phyloP scores from a whole-genome alignment of 2,329 filamentous ascomycete species.

The Fusarium guadeloupense region DNA sequence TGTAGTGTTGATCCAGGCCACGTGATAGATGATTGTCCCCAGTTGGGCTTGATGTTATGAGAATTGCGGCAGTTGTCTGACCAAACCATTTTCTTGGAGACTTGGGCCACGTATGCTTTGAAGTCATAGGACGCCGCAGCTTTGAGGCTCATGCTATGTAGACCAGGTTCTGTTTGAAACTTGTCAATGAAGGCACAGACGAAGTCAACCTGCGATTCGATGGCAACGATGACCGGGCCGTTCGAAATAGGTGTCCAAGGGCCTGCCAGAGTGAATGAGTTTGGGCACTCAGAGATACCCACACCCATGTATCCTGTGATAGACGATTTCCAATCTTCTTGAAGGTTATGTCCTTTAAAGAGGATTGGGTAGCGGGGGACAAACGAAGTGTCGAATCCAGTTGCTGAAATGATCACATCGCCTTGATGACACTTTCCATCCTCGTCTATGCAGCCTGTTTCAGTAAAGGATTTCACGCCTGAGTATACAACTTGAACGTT shows the following conservation, averaged over 20 bases:
- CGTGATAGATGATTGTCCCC: constrained; percentile 25
- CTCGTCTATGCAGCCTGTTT: constrained; percentile 11
- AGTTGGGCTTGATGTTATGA: constrained; percentile 22
- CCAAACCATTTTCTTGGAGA: constrained; percentile 27
- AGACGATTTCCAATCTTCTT: constrained; percentile 11
- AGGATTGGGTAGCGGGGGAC: constrained; percentile 9
- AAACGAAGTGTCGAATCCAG: constrained; percentile 17
- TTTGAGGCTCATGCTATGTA: constrained; percentile 17
- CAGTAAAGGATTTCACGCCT: constrained; percentile 1
- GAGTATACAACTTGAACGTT: constrained; percentile 4
- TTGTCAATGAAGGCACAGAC: constrained; percentile 28
- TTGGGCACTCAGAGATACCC: constrained; percentile 13
- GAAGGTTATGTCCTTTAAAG: constrained; percentile 11
- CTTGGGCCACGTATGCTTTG: constrained; percentile 18
- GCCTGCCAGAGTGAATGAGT: constrained; percentile 15
- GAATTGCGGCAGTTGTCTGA: constrained; percentile 22
- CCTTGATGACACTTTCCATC: neutral
- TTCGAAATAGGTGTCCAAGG: constrained; percentile 20
- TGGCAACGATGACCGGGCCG: constrained; percentile 16
- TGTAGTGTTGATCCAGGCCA: constrained; percentile 24
- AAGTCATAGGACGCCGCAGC: constrained; percentile 17
- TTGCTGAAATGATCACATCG: constrained; percentile 10
- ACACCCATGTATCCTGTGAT: constrained; percentile 23
- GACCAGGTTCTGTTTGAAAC: constrained; percentile 15
- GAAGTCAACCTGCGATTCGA: constrained; percentile 19